These are phyloP conservation scores for Chaetomium strumarium DNA, from an alignment of 2,329 filamentous ascomycete species.

Conservation along the genomic window DNA sequence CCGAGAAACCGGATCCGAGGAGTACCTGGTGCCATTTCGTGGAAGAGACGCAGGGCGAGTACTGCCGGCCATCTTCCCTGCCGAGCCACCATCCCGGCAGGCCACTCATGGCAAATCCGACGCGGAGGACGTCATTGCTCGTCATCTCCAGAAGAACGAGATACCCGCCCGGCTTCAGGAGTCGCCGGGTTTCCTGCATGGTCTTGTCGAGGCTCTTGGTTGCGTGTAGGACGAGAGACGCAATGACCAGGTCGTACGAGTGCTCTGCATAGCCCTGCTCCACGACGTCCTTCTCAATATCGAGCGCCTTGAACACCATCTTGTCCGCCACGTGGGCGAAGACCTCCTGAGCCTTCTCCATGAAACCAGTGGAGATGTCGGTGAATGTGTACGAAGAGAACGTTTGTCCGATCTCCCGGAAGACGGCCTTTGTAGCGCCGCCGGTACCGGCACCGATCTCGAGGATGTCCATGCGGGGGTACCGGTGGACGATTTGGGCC, in stretches of 20 bases:
- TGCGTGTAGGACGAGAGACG: constrained; percentile 33
- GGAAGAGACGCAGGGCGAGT: constrained; percentile 7
- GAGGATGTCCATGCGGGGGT: constrained; percentile 26
- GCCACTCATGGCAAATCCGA: constrained; percentile 18
- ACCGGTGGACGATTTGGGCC: not conserved
- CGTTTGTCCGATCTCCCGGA: constrained; percentile 7
- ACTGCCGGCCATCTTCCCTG: constrained; percentile 20
- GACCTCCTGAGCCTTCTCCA: constrained; percentile 25
- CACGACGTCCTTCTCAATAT: constrained; percentile 28
- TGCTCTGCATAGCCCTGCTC: constrained; percentile 30
- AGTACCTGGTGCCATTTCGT: constrained; percentile 24
- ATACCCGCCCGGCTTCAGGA: constrained; percentile 36
- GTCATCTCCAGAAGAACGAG: constrained; percentile 26
- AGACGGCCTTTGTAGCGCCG: constrained; percentile 28
- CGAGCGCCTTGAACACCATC: constrained; percentile 28
- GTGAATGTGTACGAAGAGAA: constrained; percentile 21
- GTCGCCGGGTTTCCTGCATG: constrained; percentile 27
- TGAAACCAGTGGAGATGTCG: constrained; percentile 26
- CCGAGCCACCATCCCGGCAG: constrained; percentile 35
- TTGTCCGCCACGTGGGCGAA: constrained; percentile 20
- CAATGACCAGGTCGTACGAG: constrained; percentile 34
- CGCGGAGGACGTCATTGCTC: constrained; percentile 1
- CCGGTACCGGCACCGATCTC: constrained; percentile 26
- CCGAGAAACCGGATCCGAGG: constrained; percentile 22
- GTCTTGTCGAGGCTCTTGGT: constrained; percentile 27